These are phyloP conservation scores for Phytophthora macrochlamydospora DNA, from an alignment of 352 stramenopile genomes.

Conservation along the genomic window DNA sequence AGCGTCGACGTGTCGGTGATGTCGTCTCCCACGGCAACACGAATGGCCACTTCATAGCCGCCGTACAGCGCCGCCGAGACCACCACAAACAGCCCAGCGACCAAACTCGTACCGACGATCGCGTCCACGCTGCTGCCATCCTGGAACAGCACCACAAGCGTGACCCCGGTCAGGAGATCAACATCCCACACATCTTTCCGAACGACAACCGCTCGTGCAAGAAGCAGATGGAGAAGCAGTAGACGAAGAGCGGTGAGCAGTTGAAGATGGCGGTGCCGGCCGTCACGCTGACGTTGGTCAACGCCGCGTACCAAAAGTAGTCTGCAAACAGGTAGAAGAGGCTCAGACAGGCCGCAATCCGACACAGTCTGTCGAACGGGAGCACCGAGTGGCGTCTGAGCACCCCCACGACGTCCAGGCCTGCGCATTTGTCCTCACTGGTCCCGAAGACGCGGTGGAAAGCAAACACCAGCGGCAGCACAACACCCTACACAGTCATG, in stretches of 20 bases:
- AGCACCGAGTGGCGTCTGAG: constrained; percentile 44
- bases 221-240: constrained; percentile 72
- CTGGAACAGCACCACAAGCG: constrained; percentile 53
- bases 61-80: constrained; percentile 52
- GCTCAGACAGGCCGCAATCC: constrained; percentile 45
- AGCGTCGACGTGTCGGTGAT: constrained; percentile 57
- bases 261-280: constrained; percentile 61
- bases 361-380: constrained; percentile 31
- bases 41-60: constrained; percentile 57
- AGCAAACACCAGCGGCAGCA: constrained; percentile 39
- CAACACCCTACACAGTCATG: constrained; percentile 17
- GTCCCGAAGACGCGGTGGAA: constrained; percentile 38
- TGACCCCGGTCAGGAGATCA: constrained; percentile 54
- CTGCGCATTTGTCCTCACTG: constrained; percentile 8
- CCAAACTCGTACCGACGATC: constrained; percentile 35
- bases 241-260: constrained; percentile 66
- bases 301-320: constrained; percentile 65
- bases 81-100: constrained; percentile 52
- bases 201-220: constrained; percentile 42
- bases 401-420: constrained; percentile 21
- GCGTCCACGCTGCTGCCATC: constrained; percentile 29
- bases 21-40: constrained; percentile 35
- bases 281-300: constrained; percentile 50
- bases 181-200: constrained; percentile 48
- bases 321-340: constrained; percentile 53